phyloP scores from a whole-genome alignment of 2,329 filamentous ascomycete species.

The Grosmannia huntii region DNA sequence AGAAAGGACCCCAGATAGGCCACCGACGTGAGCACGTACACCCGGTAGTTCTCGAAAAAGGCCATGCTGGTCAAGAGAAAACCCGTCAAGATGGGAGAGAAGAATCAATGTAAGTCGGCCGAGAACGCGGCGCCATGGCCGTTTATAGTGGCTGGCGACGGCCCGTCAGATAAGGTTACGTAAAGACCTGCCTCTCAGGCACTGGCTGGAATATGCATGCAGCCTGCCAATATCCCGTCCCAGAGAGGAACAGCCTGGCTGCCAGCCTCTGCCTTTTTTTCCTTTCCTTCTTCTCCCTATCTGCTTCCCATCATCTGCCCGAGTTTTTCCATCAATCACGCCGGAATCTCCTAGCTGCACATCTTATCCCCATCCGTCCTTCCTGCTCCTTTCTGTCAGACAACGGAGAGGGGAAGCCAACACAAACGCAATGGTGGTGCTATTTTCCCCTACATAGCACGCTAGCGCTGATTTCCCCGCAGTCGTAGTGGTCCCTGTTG shows the following conservation, averaged over 20 bases:
- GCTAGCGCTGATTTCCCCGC: background rate
- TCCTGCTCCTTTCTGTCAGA: background rate
- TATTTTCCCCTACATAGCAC: background rate
- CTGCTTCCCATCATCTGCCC: no score
- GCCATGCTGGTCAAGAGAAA: background rate
- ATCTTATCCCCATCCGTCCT: background rate
- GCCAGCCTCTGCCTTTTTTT: background rate
- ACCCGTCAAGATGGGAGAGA: no score
- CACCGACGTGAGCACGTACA: conserved; percentile 1
- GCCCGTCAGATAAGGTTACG: background rate
- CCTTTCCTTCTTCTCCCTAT: background rate
- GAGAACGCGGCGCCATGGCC: background rate
- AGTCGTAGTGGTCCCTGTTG: background rate
- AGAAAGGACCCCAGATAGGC: conserved; percentile 1
- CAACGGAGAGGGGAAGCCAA: background rate
- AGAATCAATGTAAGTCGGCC: background rate
- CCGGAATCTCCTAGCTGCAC: background rate
- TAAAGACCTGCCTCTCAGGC: background rate
- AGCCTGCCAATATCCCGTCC: no score
- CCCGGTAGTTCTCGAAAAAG: background rate
- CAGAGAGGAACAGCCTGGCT: no score
- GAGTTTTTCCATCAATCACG: conserved; percentile 1
- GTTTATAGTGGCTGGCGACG: background rate
- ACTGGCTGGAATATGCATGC: no score
- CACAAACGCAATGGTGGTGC: background rate